Conservation (phyloP, 2,329 filamentous ascomycete genomes). For the Fusarium pininemorale region DNA sequence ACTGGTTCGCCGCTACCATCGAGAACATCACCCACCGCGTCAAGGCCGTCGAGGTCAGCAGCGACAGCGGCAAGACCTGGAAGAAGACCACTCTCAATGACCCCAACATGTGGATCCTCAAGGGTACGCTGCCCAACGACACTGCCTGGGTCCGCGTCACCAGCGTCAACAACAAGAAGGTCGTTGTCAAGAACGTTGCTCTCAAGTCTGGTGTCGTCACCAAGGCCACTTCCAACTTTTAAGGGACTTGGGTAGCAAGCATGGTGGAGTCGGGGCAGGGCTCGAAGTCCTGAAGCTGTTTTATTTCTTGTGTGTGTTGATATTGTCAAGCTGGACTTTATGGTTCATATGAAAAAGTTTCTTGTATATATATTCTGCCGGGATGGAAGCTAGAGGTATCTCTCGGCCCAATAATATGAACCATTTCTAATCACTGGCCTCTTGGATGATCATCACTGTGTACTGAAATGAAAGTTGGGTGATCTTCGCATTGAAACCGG, state of each 20-base stretch:
- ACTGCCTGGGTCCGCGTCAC: constrained; percentile 10
- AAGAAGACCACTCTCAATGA: neutral
- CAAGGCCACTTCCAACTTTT: constrained; percentile 10
- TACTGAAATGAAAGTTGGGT: too few species aligned
- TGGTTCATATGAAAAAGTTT: constrained; percentile 1
- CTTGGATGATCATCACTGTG: too few species aligned
- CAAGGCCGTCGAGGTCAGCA: constrained; percentile 18
- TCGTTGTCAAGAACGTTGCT: constrained; percentile 11
- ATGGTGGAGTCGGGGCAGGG: neutral
- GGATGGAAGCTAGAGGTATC: neutral
- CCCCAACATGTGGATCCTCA: constrained; percentile 17
- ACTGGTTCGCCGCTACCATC: constrained; percentile 20
- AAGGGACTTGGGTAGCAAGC: neutral
- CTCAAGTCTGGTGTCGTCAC: constrained; percentile 11
- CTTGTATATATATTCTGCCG: constrained; percentile 15
- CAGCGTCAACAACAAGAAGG: constrained; percentile 19
- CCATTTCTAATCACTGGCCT: neutral
- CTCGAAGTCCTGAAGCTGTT: neutral
- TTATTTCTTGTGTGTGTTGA: neutral
- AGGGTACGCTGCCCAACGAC: constrained; percentile 7
- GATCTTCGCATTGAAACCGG: too few species aligned
- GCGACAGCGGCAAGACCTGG: constrained; percentile 14
- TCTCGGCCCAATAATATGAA: neutral
- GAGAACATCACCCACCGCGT: constrained; percentile 12
- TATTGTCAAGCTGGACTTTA: neutral